Evolutionary conservation across 352 stramenopile genomes (phyloP).

Genomic region (Phytophthora idaei): DNA sequence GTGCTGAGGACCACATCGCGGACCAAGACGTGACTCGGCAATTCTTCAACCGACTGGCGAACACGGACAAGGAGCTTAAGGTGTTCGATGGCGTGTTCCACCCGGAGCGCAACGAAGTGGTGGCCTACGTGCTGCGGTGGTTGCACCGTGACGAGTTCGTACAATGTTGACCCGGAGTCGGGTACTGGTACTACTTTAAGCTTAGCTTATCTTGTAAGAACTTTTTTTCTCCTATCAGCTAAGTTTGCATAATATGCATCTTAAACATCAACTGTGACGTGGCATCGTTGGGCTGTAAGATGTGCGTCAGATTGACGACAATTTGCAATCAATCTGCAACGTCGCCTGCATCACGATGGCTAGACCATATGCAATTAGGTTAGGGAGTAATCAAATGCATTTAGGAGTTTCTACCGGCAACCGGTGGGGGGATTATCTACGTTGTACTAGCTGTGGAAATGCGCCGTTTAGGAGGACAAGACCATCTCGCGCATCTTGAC

Average conservation of each 20-base stretch:
- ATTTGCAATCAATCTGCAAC: slow-evolving; percentile 33
- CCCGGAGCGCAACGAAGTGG: slow-evolving; percentile 37
- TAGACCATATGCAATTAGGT: background rate
- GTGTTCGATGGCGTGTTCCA: slow-evolving; percentile 55
- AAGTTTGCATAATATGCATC: background rate
- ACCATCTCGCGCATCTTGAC: slow-evolving; percentile 77
- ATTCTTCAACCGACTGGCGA: slow-evolving; percentile 43
- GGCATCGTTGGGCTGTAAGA: slow-evolving; percentile 23
- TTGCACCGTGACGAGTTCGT: slow-evolving; percentile 10
- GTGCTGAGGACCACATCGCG: slow-evolving; percentile 48
- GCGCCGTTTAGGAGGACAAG: slow-evolving; percentile 55
- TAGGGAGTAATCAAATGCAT: slow-evolving; percentile 26
- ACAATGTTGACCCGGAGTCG: background rate
- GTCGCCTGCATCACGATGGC: slow-evolving; percentile 25
- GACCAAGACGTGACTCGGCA: slow-evolving; percentile 23
- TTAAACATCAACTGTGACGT: slow-evolving; percentile 26
- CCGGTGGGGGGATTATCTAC: slow-evolving; percentile 35
- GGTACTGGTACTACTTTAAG: background rate
- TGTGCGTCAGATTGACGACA: slow-evolving; percentile 1
- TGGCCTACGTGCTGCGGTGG: slow-evolving; percentile 23
- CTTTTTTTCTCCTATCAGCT: too few species aligned
- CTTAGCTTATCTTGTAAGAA: background rate
- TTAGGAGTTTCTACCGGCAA: slow-evolving; percentile 38
- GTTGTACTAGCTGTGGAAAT: slow-evolving; percentile 29
- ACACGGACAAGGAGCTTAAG: slow-evolving; percentile 54